Percentiles rank a stretch among this genome's conserved stretches.
phyloP scores from a whole-genome alignment of 768 basidiomycete species.

The Nidularia sp. region DNA sequence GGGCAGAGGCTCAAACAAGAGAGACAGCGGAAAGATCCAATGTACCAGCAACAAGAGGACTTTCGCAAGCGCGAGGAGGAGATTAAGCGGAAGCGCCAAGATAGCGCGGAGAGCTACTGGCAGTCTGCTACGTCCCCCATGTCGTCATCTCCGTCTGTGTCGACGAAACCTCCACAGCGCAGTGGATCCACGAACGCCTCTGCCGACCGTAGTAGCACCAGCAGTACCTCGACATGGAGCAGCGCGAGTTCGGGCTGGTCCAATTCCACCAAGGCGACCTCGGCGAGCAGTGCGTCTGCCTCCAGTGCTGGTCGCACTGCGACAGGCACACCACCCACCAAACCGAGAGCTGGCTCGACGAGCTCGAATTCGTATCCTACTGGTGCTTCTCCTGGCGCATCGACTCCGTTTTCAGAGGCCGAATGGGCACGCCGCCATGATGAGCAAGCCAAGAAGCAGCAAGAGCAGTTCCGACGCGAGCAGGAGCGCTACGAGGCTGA shows the following conservation, averaged over 20 bases:
- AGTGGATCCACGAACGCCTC: slow-evolving; percentile 11
- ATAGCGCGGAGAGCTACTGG: slow-evolving; percentile 29
- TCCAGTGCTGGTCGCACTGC: slow-evolving; percentile 10
- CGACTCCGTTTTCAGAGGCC: slow-evolving; percentile 29
- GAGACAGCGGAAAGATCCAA: slow-evolving; percentile 19
- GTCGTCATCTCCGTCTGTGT: slow-evolving; percentile 23
- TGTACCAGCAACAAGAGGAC: slow-evolving; percentile 30
- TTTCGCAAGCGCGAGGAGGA: slow-evolving; percentile 39
- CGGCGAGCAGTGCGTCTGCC: slow-evolving; percentile 12
- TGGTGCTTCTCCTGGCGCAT: slow-evolving; percentile 13
- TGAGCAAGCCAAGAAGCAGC: slow-evolving; percentile 59
- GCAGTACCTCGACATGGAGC: slow-evolving; percentile 19
- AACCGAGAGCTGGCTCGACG: slow-evolving; percentile 28
- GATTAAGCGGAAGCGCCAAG: slow-evolving; percentile 42
- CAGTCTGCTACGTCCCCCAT: slow-evolving; percentile 15
- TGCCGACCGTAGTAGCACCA: slow-evolving; percentile 13
- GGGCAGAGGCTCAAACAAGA: slow-evolving; percentile 12
- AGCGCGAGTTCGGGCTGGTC: slow-evolving; percentile 17
- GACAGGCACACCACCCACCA: slow-evolving; percentile 11
- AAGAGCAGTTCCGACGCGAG: slow-evolving; percentile 65
- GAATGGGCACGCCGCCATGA: slow-evolving; percentile 64
- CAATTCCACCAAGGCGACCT: slow-evolving; percentile 20
- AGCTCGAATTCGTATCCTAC: slow-evolving; percentile 22
- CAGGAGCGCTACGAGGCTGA: slow-evolving; percentile 62
- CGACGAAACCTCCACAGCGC: slow-evolving; percentile 16